These are phyloP conservation scores for Tetradesmus lagerheimii DNA, from an alignment of 139 green algal species.

Conservation along the genomic window DNA sequence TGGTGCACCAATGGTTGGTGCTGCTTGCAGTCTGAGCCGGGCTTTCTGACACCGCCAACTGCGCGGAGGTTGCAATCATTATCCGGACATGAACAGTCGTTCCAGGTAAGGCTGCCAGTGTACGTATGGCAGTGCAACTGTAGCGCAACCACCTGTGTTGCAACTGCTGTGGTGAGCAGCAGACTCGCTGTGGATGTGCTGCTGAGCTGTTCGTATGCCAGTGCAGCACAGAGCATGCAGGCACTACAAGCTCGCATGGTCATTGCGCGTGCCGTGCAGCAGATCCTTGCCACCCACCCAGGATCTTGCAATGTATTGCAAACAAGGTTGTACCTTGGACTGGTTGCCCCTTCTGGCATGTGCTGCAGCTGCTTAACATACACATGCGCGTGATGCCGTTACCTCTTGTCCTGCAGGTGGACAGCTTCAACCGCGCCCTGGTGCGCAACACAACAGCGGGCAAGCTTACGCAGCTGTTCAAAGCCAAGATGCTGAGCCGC, in stretches of 20 bases:
- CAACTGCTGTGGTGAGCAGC: background rate
- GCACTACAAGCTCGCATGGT: too few species aligned
- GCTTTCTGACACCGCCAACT: conserved; percentile 22
- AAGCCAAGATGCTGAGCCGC: conserved; percentile 42
- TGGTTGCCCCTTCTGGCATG: background rate
- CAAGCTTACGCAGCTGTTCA: conserved; percentile 48
- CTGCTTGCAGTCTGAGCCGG: conserved; percentile 7
- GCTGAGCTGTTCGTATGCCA: too few species aligned
- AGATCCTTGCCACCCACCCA: background rate
- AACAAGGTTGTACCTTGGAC: too few species aligned
- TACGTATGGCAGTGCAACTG: background rate
- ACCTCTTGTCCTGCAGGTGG: conserved; percentile 29
- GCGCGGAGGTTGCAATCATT: conserved; percentile 9
- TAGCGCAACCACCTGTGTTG: background rate
- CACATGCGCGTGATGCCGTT: background rate
- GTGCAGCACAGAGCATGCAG: too few species aligned
- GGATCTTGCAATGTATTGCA: too few species aligned
- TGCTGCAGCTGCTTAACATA: background rate
- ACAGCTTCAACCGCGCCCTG: conserved; percentile 49
- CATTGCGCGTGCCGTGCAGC: background rate
- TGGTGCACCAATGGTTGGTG: background rate
- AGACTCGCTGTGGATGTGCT: background rate
- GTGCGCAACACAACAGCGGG: conserved; percentile 34
- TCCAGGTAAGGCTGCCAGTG: conserved; percentile 20
- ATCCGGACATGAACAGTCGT: conserved; percentile 32